Conservation (phyloP, 441 rosid species). For the Mallotus repandus region DNA sequence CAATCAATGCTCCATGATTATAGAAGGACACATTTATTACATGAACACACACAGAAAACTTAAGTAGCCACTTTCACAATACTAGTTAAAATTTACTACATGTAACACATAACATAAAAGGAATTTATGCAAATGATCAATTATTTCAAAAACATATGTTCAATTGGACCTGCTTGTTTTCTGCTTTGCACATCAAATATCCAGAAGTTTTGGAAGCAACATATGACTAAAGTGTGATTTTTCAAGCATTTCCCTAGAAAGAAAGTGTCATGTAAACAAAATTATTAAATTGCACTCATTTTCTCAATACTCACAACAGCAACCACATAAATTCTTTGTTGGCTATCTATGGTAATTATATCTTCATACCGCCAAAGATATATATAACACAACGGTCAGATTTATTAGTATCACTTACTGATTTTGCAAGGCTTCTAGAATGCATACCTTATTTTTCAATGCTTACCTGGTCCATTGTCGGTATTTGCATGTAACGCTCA, state of each 20-base stretch:
- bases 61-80: neutral
- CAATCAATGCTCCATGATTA: neutral
- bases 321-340: neutral
- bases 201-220: no score
- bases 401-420: neutral
- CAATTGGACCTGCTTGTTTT: neutral
- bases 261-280: no score
- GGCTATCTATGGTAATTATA: neutral
- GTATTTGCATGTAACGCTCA: conserved; percentile 15
- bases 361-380: neutral
- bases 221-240: neutral
- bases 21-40: no score
- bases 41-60: neutral
- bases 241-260: neutral
- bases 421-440: conserved; percentile 6
- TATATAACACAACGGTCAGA: neutral
- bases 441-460: neutral
- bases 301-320: neutral
- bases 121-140: neutral
- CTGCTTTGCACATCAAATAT: neutral
- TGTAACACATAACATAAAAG: neutral
- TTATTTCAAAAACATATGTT: neutral
- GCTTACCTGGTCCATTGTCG: neutral
- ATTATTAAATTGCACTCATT: neutral
- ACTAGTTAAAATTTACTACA: neutral